Base-by-base conservation (phyloP, 306 rosid genomes). In the Inga oerstediana region DNA sequence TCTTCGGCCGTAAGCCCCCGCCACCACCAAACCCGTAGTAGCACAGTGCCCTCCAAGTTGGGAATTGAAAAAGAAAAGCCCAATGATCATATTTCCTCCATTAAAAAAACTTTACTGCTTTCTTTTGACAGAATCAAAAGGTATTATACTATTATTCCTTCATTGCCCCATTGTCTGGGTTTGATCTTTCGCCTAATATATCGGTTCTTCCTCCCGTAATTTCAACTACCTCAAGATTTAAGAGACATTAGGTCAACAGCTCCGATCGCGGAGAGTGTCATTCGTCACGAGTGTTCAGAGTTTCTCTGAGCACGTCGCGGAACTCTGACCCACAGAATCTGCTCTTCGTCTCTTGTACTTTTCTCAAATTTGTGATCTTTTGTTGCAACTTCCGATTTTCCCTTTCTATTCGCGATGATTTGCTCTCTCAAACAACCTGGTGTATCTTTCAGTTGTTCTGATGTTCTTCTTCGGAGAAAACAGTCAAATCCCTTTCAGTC, bases 381-480 rank as follows among this genome's bases (percentile, higher is more conserved):
- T 34, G 11, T 76, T 35, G 27, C 13, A 76, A 83, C 86, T 75
- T 79, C 72, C 8, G 66, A 32, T 82, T 75, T 44, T 8, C 8
- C 3, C 30, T 5, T 13, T 3, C 34, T 35, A 22, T 65, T 34
- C 66, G 74, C 79, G 17, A 86, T 86, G 87, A 72, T 86, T 61
- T 83, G 70, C 82, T 64, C 87, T 0, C 74, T 86, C 74, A 86
- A 76, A 76, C 89, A 83, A 44, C 78, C 87, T 20, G 61, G 70
- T 35, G 10, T 76, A 22, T 56, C 83, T 41, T 65, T 83, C 85
- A 46, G 20, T 45, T 76, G 69, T 27, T 83, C 78, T 20, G 77
- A 49, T 45, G 37, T 52, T 76, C 64, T 86, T 45, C 45, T 80
- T n/a, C 73, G 85, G 48, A 68, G 61, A 64, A 83, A 32, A 75